Evolutionary conservation across 2,329 filamentous ascomycete genomes (phyloP).

Genomic region (Nigrospora sphaerica): DNA sequence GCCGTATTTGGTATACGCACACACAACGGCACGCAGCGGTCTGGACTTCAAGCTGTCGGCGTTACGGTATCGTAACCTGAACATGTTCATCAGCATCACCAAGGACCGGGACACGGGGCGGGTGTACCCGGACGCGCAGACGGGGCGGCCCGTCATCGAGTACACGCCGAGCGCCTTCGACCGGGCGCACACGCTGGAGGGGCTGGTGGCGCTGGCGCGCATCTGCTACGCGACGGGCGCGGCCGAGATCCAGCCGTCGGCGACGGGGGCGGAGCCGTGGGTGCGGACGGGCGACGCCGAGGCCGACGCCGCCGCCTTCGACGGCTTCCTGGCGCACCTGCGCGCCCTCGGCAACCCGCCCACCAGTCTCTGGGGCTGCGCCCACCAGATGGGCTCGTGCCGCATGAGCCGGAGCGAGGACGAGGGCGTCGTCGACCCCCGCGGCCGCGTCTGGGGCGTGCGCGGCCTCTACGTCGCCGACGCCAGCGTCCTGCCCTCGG

Average conservation of each 20-base stretch:
- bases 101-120: conserved; percentile 68
- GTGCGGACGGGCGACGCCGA: conserved; percentile 16
- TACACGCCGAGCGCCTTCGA: conserved; percentile 69
- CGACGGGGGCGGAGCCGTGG: conserved; percentile 52
- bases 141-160: conserved; percentile 55
- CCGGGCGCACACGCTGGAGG: conserved; percentile 61
- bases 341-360: conserved; percentile 41
- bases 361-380: conserved; percentile 48
- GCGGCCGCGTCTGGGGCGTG: conserved; percentile 56
- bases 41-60: conserved; percentile 62
- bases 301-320: conserved; percentile 50
- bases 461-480: conserved; percentile 60
- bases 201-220: conserved; percentile 62
- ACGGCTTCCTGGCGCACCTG: conserved; percentile 47
- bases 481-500: conserved; percentile 65
- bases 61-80: conserved; percentile 61
- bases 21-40: conserved; percentile 57
- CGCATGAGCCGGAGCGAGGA: conserved; percentile 53
- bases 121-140: conserved; percentile 61
- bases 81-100: conserved; percentile 62
- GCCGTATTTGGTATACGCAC: conserved; percentile 54
- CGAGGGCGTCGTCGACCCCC: conserved; percentile 48
- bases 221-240: conserved; percentile 72
- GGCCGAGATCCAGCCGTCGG: conserved; percentile 60
- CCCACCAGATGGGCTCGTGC: conserved; percentile 73